A percentile compares a stretch with the other conserved stretches of the same genome.
Conservation (phyloP, 805 yeast species). For the Nakazawaea anatomiae region DNA sequence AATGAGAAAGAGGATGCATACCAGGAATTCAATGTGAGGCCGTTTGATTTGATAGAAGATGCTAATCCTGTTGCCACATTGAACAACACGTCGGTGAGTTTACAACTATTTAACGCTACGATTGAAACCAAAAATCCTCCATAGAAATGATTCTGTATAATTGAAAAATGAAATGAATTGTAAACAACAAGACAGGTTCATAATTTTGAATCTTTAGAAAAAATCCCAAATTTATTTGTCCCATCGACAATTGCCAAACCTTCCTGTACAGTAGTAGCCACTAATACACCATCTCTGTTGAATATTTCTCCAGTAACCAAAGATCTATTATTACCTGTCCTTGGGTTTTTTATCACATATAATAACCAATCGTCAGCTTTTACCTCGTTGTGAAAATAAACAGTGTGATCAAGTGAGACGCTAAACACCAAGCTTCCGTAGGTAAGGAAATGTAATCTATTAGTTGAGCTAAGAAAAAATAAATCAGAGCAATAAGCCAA, state of each 20-base stretch:
- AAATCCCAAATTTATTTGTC: neutral
- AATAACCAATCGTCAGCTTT: slow-evolving; percentile 46
- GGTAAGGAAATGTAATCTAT: slow-evolving; percentile 42
- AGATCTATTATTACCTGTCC: slow-evolving; percentile 47
- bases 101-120: slow-evolving; percentile 49
- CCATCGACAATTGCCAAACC: slow-evolving; percentile 31
- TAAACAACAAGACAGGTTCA: neutral
- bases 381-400: slow-evolving; percentile 56
- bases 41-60: slow-evolving; percentile 58
- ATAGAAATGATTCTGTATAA: slow-evolving; percentile 1
- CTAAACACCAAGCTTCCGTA: slow-evolving; percentile 42
- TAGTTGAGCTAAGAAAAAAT: slow-evolving; percentile 44
- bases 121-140: slow-evolving; percentile 40
- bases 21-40: slow-evolving; percentile 33
- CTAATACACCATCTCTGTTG: slow-evolving; percentile 39
- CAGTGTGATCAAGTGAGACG: slow-evolving; percentile 60
- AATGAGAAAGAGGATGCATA: slow-evolving; percentile 22
- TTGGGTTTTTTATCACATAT: slow-evolving; percentile 40
- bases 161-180: too few species aligned
- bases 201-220: neutral
- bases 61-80: slow-evolving; percentile 38
- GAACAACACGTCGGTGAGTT: slow-evolving; percentile 49
- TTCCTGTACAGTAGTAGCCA: slow-evolving; percentile 62
- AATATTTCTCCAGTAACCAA: slow-evolving; percentile 55
- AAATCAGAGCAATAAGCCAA: slow-evolving; percentile 57